phyloP scores from a whole-genome alignment of 345 rosid genomes.

The Bruguiera parviflora region DNA sequence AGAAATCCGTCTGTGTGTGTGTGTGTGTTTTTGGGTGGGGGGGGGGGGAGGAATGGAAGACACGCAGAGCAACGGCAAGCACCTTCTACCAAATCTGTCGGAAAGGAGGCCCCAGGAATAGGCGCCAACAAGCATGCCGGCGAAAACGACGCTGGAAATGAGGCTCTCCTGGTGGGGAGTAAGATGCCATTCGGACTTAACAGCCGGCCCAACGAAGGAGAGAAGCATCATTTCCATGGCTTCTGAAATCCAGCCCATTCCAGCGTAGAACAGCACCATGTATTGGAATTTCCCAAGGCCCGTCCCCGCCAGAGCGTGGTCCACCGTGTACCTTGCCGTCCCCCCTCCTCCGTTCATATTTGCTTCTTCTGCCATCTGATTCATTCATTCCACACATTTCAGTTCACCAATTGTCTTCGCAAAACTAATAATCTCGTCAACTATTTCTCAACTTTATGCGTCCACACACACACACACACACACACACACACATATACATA shows the following conservation, averaged over 20 bases:
- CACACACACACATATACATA: too few species aligned
- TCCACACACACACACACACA: too few species aligned
- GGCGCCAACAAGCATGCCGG: slow-evolving; percentile 13
- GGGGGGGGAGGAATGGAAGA: too few species aligned
- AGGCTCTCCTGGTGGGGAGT: slow-evolving; percentile 6
- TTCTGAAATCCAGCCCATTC: slow-evolving; percentile 12
- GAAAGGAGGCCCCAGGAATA: slow-evolving; percentile 6
- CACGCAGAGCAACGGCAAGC: slow-evolving; percentile 1
- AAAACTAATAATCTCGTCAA: too few species aligned
- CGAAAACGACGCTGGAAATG: neutral
- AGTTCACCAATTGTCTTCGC: too few species aligned
- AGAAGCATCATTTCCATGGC: slow-evolving; percentile 53
- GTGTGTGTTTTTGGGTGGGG: too few species aligned
- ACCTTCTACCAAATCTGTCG: slow-evolving; percentile 32
- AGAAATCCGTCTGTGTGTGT: neutral
- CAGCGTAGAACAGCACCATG: neutral
- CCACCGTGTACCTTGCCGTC: slow-evolving; percentile 8
- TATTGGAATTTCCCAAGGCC: slow-evolving; percentile 5
- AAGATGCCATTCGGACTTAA: slow-evolving; percentile 6
- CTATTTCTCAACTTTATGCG: too few species aligned
- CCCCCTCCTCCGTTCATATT: neutral
- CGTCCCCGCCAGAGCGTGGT: neutral
- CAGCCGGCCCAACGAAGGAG: slow-evolving; percentile 39
- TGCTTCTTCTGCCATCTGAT: neutral
- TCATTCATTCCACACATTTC: neutral